A percentile compares a stretch with the other conserved stretches of the same genome.
These are phyloP conservation scores for Daldinia sp. DNA, from an alignment of 2,329 filamentous ascomycete genomes.

Conservation along the genomic window DNA sequence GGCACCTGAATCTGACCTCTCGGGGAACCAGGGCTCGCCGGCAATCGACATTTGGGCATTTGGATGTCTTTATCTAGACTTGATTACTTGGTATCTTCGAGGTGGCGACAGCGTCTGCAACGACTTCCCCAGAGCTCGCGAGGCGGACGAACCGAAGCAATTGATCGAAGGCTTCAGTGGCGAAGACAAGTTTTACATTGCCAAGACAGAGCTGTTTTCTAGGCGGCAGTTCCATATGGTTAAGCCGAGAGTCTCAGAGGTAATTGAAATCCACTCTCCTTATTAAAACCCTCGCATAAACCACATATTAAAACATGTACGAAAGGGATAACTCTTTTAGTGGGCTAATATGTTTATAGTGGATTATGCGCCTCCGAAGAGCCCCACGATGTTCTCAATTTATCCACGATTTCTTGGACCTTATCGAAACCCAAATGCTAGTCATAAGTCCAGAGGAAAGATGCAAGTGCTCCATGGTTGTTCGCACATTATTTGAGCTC, in stretches of 20 bases:
- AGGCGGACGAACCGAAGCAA: background rate
- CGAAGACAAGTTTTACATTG: slow-evolving; percentile 4
- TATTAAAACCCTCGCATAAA: background rate
- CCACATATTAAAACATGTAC: background rate
- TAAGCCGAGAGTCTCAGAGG: slow-evolving; percentile 6
- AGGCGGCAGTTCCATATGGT: background rate
- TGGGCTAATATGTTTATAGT: background rate
- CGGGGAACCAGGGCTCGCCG: background rate
- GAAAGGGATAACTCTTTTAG: background rate
- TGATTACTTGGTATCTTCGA: slow-evolving; percentile 5
- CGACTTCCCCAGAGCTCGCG: background rate
- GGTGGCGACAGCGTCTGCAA: background rate
- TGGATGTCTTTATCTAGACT: background rate
- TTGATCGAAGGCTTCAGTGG: background rate
- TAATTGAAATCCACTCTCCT: background rate
- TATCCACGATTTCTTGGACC: slow-evolving; percentile 1
- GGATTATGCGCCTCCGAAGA: slow-evolving; percentile 3
- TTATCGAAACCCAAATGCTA: background rate
- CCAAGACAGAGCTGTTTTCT: background rate
- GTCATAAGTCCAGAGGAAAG: background rate
- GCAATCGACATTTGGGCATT: slow-evolving; percentile 7
- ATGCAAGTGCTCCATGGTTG: background rate
- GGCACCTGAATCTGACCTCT: background rate
- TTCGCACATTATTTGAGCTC: background rate
- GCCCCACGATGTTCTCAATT: slow-evolving; percentile 1